Percentiles rank a stretch among this genome's conserved stretches.
phyloP scores from a whole-genome alignment of 805 yeast species.

The Candida orba region DNA sequence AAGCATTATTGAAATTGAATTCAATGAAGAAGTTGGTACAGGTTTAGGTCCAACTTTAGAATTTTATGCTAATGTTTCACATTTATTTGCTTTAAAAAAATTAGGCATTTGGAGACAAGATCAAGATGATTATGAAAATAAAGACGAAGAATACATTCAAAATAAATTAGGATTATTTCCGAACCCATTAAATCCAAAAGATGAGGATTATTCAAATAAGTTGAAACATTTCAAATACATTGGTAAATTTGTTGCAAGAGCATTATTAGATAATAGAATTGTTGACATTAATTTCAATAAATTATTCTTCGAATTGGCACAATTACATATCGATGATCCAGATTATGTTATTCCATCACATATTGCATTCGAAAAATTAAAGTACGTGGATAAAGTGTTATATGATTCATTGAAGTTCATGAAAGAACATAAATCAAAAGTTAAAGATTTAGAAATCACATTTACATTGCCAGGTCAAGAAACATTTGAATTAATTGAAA shows the following conservation, averaged over 20 bases:
- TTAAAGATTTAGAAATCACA: constrained; percentile 51
- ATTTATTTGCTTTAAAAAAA: constrained; percentile 54
- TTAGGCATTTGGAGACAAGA: constrained; percentile 61
- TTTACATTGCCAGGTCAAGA: constrained; percentile 77
- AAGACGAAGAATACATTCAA: constrained; percentile 31
- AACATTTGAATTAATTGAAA: constrained; percentile 45
- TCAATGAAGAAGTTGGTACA: constrained; percentile 87
- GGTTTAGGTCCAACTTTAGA: constrained; percentile 96
- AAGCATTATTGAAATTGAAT: constrained; percentile 78
- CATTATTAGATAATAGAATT: constrained; percentile 80
- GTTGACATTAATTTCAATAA: constrained; percentile 76
- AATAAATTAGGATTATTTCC: constrained; percentile 65
- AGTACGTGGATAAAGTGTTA: constrained; percentile 48
- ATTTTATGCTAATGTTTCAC: constrained; percentile 77
- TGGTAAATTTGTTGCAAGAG: constrained; percentile 82
- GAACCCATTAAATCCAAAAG: constrained; percentile 37
- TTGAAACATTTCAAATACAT: constrained; percentile 52
- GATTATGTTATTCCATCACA: constrained; percentile 4
- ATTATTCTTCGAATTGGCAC: constrained; percentile 57
- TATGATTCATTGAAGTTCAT: constrained; percentile 52
- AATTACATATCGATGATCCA: constrained; percentile 24
- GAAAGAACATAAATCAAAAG: constrained; percentile 31
- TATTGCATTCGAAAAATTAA: constrained; percentile 26
- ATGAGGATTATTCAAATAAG: constrained; percentile 33
- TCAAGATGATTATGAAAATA: constrained; percentile 23